phyloP scores from a whole-genome alignment of 2,329 filamentous ascomycete species.

The Aspergillus sp. region DNA sequence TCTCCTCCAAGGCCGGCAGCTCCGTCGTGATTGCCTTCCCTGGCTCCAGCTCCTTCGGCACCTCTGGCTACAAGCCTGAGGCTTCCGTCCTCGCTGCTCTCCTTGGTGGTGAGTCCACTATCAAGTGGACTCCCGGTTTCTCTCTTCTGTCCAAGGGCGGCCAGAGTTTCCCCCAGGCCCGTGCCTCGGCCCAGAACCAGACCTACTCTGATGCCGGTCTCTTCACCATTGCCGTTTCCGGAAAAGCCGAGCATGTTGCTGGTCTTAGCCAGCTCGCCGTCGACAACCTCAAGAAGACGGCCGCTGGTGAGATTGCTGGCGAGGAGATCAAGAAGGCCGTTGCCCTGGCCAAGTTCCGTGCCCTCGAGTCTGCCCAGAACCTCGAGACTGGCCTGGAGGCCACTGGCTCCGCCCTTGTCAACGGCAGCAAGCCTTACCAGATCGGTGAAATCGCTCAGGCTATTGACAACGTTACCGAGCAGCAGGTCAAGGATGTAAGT shows the following conservation, averaged over 20 bases:
- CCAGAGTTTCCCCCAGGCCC: constrained; percentile 60
- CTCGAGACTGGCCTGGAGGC: constrained; percentile 72
- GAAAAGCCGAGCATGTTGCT: constrained; percentile 67
- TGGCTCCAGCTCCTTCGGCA: constrained; percentile 70
- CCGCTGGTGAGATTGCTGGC: constrained; percentile 68
- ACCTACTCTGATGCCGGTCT: constrained; percentile 94
- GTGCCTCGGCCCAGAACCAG: constrained; percentile 69
- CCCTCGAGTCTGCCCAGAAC: constrained; percentile 75
- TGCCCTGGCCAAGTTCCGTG: constrained; percentile 88
- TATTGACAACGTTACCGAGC: constrained; percentile 74
- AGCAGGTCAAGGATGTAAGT: constrained; percentile 81
- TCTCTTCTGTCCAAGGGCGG: constrained; percentile 80
- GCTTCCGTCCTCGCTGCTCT: constrained; percentile 80
- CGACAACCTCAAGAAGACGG: constrained; percentile 75
- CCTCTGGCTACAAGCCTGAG: constrained; percentile 79
- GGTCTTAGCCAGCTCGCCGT: constrained; percentile 71
- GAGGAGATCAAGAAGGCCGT: constrained; percentile 90
- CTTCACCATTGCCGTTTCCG: constrained; percentile 74
- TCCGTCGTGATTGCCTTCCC: constrained; percentile 88
- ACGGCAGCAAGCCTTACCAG: constrained; percentile 77
- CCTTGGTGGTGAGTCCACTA: constrained; percentile 81
- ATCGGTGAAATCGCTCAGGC: constrained; percentile 73
- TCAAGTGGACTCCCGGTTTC: constrained; percentile 96
- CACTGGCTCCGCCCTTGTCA: constrained; percentile 78
- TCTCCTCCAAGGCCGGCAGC: constrained; percentile 71